A percentile compares a stretch with the other conserved stretches of the same genome.
These are phyloP conservation scores for Carallia pectinifolia DNA, from an alignment of 345 rosid genomes.

Conservation along the genomic window DNA sequence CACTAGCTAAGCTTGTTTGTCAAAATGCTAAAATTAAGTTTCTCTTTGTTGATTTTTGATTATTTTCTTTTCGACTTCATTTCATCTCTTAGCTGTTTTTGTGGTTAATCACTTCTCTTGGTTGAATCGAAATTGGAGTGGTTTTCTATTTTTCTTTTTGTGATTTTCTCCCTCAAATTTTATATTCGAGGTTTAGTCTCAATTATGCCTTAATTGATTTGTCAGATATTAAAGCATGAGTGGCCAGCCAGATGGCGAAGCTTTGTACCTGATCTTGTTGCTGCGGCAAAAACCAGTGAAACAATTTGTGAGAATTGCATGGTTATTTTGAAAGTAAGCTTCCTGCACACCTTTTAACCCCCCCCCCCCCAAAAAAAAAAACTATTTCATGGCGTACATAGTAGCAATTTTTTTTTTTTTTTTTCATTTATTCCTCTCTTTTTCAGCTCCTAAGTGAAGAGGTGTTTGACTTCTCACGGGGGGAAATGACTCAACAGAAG, in stretches of 20 bases:
- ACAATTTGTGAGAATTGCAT: slow-evolving; percentile 99
- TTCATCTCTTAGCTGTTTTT: not conserved
- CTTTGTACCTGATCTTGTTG: slow-evolving; percentile 97
- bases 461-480: slow-evolving; percentile 98
- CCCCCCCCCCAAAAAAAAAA: too few species aligned
- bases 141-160: not conserved
- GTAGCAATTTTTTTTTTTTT: slow-evolving; percentile 13
- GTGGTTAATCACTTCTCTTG: not conserved
- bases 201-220: not conserved
- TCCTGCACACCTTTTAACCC: not conserved
- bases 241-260: slow-evolving; percentile 99
- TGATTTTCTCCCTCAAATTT: not conserved
- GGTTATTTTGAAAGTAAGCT: slow-evolving; percentile 82
- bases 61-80: not conserved
- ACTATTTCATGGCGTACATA: not conserved
- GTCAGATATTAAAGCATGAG: slow-evolving; percentile 97
- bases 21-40: too few species aligned
- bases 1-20: not conserved
- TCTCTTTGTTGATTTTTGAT: not conserved
- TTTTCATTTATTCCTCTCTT: too few species aligned
- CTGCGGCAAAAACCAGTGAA: slow-evolving; percentile 99
- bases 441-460: slow-evolving; percentile 94
- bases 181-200: not conserved
- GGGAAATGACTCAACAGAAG: slow-evolving; percentile 97
- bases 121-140: not conserved